Conservation (phyloP, 345 rosid genomes). For the Noccaea bulbosa region DNA sequence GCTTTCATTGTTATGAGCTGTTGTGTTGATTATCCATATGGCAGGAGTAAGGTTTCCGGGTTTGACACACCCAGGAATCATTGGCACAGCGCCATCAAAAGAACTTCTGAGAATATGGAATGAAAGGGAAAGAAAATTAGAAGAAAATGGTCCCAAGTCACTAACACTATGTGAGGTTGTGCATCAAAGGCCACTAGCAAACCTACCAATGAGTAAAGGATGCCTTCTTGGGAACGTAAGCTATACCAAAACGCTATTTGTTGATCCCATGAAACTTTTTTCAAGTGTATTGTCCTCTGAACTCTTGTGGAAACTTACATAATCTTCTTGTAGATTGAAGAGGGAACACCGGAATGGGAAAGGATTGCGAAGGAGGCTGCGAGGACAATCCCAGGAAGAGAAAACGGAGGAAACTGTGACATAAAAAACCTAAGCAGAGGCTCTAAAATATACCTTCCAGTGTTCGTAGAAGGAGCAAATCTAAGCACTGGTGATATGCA, state of each 20-base stretch:
- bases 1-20: not conserved
- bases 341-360: constrained; percentile 79
- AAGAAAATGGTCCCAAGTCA: constrained; percentile 59
- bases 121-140: constrained; percentile 70
- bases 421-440: constrained; percentile 91
- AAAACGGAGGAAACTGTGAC: constrained; percentile 97
- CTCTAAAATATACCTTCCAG: constrained; percentile 82
- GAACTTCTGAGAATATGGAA: constrained; percentile 81
- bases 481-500: constrained; percentile 96
- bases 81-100: constrained; percentile 88
- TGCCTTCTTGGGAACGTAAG: constrained; percentile 74
- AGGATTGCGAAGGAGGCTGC: constrained; percentile 76
- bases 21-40: not conserved
- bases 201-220: constrained; percentile 74
- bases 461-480: constrained; percentile 88
- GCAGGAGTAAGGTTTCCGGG: constrained; percentile 89
- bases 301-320: constrained; percentile 1
- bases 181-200: constrained; percentile 80
- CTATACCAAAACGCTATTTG: not conserved
- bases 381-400: constrained; percentile 89
- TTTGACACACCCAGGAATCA: constrained; percentile 81
- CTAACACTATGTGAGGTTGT: constrained; percentile 72
- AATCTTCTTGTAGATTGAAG: constrained; percentile 51
- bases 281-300: constrained; percentile 3
- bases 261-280: not conserved